phyloP scores from a whole-genome alignment of 1,284 basidiomycete genomes.

The Phaffia rhodozyma region DNA sequence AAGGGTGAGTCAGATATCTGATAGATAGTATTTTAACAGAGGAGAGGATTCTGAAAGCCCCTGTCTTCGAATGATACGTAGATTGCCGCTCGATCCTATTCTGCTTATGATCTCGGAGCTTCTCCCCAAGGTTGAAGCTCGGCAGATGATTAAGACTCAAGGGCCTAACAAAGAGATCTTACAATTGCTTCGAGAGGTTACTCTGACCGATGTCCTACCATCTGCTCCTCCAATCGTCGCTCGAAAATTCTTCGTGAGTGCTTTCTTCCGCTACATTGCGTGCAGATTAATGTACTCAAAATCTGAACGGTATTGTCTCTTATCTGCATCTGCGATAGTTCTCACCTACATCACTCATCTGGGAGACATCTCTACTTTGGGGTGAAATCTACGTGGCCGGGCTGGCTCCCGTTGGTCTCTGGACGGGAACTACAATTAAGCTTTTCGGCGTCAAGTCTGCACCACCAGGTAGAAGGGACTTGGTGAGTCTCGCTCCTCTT shows the following conservation, averaged over 20 bases:
- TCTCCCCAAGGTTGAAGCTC: slow-evolving; percentile 68
- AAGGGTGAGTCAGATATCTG: slow-evolving; percentile 27
- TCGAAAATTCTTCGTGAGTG: slow-evolving; percentile 57
- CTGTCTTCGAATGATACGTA: slow-evolving; percentile 7
- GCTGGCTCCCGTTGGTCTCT: slow-evolving; percentile 68
- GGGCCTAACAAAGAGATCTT: slow-evolving; percentile 41
- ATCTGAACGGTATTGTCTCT: background rate
- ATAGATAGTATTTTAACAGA: background rate
- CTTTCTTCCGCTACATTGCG: background rate
- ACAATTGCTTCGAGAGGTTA: slow-evolving; percentile 47
- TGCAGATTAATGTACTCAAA: background rate
- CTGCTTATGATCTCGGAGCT: slow-evolving; percentile 75
- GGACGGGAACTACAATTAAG: slow-evolving; percentile 73
- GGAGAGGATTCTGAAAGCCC: background rate
- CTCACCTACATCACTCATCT: slow-evolving; percentile 75
- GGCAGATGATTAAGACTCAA: slow-evolving; percentile 46
- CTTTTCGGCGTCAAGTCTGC: slow-evolving; percentile 65
- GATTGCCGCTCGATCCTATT: slow-evolving; percentile 62
- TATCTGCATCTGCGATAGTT: slow-evolving; percentile 43
- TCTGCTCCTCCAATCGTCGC: slow-evolving; percentile 50
- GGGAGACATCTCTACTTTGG: slow-evolving; percentile 83
- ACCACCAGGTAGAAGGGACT: slow-evolving; percentile 7
- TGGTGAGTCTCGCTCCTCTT: slow-evolving; percentile 1
- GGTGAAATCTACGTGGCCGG: slow-evolving; percentile 84
- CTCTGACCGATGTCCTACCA: slow-evolving; percentile 63